Evolutionary conservation across 2,329 filamentous ascomycete species (phyloP).

Genomic region (Botrytis hyacinthi): DNA sequence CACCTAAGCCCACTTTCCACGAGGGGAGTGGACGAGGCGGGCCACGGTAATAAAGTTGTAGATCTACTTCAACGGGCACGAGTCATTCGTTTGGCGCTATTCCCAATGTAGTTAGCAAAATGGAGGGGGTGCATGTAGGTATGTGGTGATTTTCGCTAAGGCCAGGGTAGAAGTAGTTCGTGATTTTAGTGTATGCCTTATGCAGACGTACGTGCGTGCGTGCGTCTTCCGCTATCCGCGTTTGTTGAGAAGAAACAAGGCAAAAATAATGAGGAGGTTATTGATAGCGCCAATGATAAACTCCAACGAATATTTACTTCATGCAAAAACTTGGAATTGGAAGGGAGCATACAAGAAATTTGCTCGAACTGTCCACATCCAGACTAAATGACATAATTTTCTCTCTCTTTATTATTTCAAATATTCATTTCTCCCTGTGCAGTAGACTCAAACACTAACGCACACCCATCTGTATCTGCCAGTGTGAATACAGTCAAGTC

Average conservation of each 20-base stretch:
- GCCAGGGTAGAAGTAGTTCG: not conserved
- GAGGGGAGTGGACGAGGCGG: not conserved
- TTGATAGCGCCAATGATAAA: not conserved
- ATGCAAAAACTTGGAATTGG: not conserved
- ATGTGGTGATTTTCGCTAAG: not conserved
- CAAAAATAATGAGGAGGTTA: not conserved
- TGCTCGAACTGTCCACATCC: not conserved
- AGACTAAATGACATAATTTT: not conserved
- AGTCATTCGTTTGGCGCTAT: not conserved
- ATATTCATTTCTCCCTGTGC: not conserved
- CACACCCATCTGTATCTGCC: not conserved
- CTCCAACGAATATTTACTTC: not conserved
- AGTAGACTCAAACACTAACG: not conserved
- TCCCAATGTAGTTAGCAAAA: not conserved
- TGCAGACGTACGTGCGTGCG: not conserved
- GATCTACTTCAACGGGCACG: constrained; percentile 13
- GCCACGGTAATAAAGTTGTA: not conserved
- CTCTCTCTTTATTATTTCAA: not conserved
- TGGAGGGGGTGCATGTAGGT: not conserved
- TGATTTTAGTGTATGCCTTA: not conserved
- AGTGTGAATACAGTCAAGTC: not conserved
- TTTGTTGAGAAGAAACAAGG: not conserved
- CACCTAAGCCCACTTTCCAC: not conserved
- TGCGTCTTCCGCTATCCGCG: not conserved
- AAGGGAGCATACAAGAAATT: not conserved